Percentiles rank a stretch among this genome's conserved stretches.
Conservation (phyloP, 495 filamentous ascomycete genomes). For the Penicillium malachiteum region DNA sequence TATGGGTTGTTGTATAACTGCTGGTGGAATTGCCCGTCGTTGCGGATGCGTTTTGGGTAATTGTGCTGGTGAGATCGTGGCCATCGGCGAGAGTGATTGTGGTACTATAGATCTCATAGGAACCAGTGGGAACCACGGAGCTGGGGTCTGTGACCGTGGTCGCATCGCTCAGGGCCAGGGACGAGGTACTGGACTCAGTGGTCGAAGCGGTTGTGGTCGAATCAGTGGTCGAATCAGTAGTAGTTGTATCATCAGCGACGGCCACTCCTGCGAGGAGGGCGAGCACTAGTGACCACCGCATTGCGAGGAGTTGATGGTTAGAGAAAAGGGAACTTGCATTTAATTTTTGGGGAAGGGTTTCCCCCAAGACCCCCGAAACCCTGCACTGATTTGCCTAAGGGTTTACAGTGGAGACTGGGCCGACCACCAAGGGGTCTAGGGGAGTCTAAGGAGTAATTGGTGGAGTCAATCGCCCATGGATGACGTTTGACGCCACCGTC, state of each 20-base stretch:
- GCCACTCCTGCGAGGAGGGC: slow-evolving; percentile 16
- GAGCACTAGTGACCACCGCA: slow-evolving; percentile 23
- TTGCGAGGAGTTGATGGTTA: slow-evolving; percentile 3
- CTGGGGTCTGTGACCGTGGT: slow-evolving; percentile 15
- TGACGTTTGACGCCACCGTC: slow-evolving; percentile 16
- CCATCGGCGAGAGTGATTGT: slow-evolving; percentile 36
- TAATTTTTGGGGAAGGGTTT: not conserved
- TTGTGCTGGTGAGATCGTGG: slow-evolving; percentile 15
- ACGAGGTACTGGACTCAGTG: slow-evolving; percentile 13
- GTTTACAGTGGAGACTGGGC: not conserved
- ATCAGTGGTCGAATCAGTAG: slow-evolving; percentile 10
- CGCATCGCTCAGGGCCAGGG: slow-evolving; percentile 12
- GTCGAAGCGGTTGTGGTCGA: slow-evolving; percentile 18
- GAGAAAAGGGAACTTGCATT: not conserved
- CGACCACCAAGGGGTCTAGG: not conserved
- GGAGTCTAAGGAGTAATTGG: slow-evolving; percentile 9
- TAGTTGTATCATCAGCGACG: slow-evolving; percentile 18
- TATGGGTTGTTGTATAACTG: slow-evolving; percentile 30
- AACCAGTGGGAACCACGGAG: slow-evolving; percentile 30
- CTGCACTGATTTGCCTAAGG: not conserved
- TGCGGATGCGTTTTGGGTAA: slow-evolving; percentile 19
- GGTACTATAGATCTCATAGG: slow-evolving; percentile 40
- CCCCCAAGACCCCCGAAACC: not conserved
- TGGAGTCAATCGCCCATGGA: not conserved
- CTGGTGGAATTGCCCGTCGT: slow-evolving; percentile 34